Conservation (phyloP, 139 green algal species). For the Zygnema cylindricum region DNA sequence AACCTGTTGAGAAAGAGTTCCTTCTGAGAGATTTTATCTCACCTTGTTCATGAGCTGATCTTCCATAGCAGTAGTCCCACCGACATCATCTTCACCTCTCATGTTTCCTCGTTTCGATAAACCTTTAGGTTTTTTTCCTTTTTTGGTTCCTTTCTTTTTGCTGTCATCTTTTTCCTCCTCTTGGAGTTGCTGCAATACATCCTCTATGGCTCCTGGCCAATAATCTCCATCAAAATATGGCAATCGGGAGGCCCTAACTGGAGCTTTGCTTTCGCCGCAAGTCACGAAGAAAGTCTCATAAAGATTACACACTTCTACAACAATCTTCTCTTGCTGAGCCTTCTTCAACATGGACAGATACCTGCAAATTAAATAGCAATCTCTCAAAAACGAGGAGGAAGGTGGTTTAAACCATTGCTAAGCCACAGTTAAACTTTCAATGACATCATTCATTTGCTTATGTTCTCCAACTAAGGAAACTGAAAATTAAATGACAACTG, state of each 20-base stretch:
- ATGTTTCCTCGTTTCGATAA: constrained; percentile 64
- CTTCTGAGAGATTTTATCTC: too few relatives aligned
- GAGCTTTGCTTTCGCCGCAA: constrained; percentile 75
- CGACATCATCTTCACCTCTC: not conserved
- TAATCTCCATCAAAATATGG: constrained; percentile 99
- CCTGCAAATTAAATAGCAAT: too few relatives aligned
- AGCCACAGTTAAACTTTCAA: too few relatives aligned
- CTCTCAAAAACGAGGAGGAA: too few relatives aligned
- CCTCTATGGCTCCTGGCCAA: constrained; percentile 89
- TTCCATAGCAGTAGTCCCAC: constrained; percentile 12
- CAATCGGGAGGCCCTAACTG: constrained; percentile 70
- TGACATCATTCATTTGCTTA: too few relatives aligned
- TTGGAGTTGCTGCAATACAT: constrained; percentile 62
- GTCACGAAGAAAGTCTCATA: constrained; percentile 90
- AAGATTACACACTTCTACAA: constrained; percentile 87
- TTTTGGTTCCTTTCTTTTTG: constrained; percentile 45
- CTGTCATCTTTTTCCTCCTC: constrained; percentile 55
- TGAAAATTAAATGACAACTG: too few relatives aligned
- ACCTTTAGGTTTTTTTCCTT: constrained; percentile 56
- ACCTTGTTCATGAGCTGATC: constrained; percentile 62
- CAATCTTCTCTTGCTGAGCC: constrained; percentile 74
- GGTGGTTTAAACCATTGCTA: too few relatives aligned
- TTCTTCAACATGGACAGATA: constrained; percentile 89
- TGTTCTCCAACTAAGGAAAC: too few relatives aligned
- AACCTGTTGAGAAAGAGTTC: too few relatives aligned